Evolutionary conservation across 2,329 filamentous ascomycete genomes (phyloP), one percentile per base, ranked within the genome.

Genomic region (Fusarium pseudocircinatum): DNA sequence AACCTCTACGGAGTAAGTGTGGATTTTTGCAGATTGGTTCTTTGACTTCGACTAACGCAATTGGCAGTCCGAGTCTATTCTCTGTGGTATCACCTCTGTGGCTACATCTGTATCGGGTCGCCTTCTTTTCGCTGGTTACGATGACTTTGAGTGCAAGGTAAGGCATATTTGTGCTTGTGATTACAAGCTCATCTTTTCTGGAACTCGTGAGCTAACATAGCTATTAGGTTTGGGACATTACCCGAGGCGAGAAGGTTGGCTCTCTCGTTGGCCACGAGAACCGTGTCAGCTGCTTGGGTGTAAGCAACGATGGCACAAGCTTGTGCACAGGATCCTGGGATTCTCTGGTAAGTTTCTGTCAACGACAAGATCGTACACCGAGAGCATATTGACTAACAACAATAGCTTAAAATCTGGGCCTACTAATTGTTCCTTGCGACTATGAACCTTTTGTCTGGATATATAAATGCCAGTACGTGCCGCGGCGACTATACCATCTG

Each of bases 101-200:
- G 96, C 96, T 67, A 98, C 97, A 78, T 99, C 96, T 22, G 96
- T 99, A 20, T 99, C 96, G 65, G 96, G 96, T 67, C 91, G 96
- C 81, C 87, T 99, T 79, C 87, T 99, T 44, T 99, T 99, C 82
- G 96, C 96, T 63, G 96, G 96, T 76, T 99, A 99, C 80, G 96
- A 99, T 80, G 96, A 99, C 82, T 99, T 97, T 80, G 96, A 99
- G 85, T 99, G 96, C 95, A 99, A 98, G 93, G 96, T 97, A 87
- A 80, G 90, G 37, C 60, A 47, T 16, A 22, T 18, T 28, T 34
- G 22, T 52, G 44, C 40, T 67, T 52, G 47, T 43, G 34, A 20
- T 15, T 9, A 26, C 40, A 49, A 56, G 59, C 46, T 24, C 24
- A 24, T 22, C 14, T 26, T 24, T 16, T 10, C 16, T 7, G 16